phyloP scores from a whole-genome alignment of 441 rosid genomes.

The Monsonia emarginata region DNA sequence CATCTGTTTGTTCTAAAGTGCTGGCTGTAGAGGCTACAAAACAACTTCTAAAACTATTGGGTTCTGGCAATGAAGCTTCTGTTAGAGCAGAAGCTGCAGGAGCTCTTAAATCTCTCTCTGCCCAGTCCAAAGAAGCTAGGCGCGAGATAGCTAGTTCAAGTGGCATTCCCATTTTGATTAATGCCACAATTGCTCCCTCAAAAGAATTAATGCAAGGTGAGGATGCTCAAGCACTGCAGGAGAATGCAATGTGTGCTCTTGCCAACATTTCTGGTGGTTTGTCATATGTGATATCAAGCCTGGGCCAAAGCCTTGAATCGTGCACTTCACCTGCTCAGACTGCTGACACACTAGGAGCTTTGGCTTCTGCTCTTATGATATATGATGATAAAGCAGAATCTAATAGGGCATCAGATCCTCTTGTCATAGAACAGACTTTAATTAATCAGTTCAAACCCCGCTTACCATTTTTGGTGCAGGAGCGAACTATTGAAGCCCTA shows the following conservation, averaged over 20 bases:
- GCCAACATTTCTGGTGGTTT: slow-evolving; percentile 98
- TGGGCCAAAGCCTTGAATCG: slow-evolving; percentile 99
- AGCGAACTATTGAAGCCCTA: slow-evolving; percentile 96
- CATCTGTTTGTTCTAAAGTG: slow-evolving; percentile 75
- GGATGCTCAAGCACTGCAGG: slow-evolving; percentile 94
- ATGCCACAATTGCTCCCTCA: slow-evolving; percentile 97
- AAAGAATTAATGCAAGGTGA: slow-evolving; percentile 99
- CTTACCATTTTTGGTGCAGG: slow-evolving; percentile 82
- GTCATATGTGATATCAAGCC: slow-evolving; percentile 93
- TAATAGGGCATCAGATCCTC: slow-evolving; percentile 74
- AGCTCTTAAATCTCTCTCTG: slow-evolving; percentile 91
- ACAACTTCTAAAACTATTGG: slow-evolving; percentile 77
- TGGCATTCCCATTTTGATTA: slow-evolving; percentile 88
- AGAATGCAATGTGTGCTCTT: slow-evolving; percentile 98
- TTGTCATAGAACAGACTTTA: slow-evolving; percentile 67
- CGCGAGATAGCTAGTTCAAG: slow-evolving; percentile 74
- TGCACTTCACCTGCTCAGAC: slow-evolving; percentile 89
- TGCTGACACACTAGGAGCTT: slow-evolving; percentile 97
- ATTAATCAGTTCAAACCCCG: slow-evolving; percentile 84
- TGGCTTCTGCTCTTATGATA: slow-evolving; percentile 98
- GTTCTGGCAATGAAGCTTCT: slow-evolving; percentile 87
- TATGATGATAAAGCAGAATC: slow-evolving; percentile 82
- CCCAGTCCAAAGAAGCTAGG: slow-evolving; percentile 88
- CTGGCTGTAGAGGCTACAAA: slow-evolving; percentile 85
- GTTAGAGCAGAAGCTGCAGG: slow-evolving; percentile 99